Conservation (phyloP, 2,329 filamentous ascomycete genomes). For the Taxawa tesnikishii region DNA sequence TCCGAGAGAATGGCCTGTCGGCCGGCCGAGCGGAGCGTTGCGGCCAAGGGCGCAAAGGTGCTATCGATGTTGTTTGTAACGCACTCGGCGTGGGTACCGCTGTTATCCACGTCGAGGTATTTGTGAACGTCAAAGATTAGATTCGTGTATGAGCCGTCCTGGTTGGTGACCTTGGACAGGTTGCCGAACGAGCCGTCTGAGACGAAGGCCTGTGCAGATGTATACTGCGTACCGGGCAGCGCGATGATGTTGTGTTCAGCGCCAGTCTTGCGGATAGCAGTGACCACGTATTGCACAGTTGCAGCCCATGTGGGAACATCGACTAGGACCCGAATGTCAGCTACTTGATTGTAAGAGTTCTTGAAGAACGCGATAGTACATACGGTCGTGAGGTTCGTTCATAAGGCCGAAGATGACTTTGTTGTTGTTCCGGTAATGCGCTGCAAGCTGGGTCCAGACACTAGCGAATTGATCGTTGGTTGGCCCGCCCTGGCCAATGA, state of each 20-base stretch:
- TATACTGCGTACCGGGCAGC: conserved; percentile 45
- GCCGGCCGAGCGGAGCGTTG: conserved; percentile 23
- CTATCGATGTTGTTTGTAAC: conserved; percentile 20
- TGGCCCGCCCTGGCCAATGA: conserved; percentile 55
- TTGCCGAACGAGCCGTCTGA: conserved; percentile 16
- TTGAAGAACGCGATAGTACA: conserved; percentile 15
- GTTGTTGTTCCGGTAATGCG: conserved; percentile 41
- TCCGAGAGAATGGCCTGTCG: conserved; percentile 27
- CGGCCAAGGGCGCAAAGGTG: conserved; percentile 21
- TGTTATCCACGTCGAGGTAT: conserved; percentile 28
- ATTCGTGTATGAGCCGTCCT: conserved; percentile 17
- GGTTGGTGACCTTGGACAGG: conserved; percentile 14
- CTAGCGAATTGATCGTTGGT: conserved; percentile 44
- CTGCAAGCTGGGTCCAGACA: conserved; percentile 45
- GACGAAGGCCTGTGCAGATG: conserved; percentile 13
- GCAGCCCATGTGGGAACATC: conserved; percentile 46
- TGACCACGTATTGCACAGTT: conserved; percentile 51
- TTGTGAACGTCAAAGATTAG: conserved; percentile 30
- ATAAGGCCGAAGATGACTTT: conserved; percentile 54
- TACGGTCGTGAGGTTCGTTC: conserved; percentile 57
- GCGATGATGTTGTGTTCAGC: conserved; percentile 51
- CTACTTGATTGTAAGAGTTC: no score
- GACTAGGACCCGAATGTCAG: no score
- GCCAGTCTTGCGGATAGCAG: conserved; percentile 52
- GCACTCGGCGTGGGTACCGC: conserved; percentile 23